A percentile compares a stretch with the other conserved stretches of the same genome.
Conservation (phyloP, 1,139 yeast species). For the Diutina mesorugosa region DNA sequence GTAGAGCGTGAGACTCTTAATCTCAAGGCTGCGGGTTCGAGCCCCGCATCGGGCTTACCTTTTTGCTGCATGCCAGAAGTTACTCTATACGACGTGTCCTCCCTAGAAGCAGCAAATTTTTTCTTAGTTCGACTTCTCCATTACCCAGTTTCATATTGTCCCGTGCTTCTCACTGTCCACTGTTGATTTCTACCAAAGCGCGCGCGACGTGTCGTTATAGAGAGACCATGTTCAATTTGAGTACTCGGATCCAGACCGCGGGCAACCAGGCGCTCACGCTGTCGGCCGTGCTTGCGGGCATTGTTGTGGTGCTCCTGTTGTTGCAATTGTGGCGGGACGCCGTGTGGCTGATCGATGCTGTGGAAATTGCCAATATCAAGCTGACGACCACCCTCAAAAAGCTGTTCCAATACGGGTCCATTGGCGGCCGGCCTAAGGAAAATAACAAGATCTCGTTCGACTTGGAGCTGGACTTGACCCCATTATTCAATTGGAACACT, state of each 20-base stretch:
- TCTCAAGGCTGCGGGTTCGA: constrained; percentile 7
- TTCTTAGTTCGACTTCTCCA: not conserved
- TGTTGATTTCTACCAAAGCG: not conserved
- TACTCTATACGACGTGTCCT: too few species aligned
- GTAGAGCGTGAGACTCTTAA: constrained; percentile 19
- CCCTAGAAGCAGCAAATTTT: too few species aligned
- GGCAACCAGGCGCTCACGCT: constrained; percentile 46
- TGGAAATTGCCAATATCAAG: constrained; percentile 23
- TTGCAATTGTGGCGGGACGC: constrained; percentile 32
- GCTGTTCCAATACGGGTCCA: constrained; percentile 66
- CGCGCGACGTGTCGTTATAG: not conserved
- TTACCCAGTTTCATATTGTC: not conserved
- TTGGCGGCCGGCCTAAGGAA: constrained; percentile 62
- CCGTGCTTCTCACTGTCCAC: not conserved
- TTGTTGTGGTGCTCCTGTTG: constrained; percentile 35
- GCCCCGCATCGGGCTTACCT: constrained; percentile 3
- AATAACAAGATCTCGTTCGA: constrained; percentile 65
- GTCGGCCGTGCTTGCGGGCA: constrained; percentile 29
- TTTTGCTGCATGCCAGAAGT: too few species aligned
- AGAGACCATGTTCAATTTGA: constrained; percentile 24
- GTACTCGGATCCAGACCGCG: constrained; percentile 35
- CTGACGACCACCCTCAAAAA: constrained; percentile 38
- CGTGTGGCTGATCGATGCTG: constrained; percentile 32
- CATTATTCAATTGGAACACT: constrained; percentile 92
- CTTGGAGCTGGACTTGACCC: constrained; percentile 47